Conservation (phyloP, 148 eudicot species). For the Simmondsia chinensis region DNA sequence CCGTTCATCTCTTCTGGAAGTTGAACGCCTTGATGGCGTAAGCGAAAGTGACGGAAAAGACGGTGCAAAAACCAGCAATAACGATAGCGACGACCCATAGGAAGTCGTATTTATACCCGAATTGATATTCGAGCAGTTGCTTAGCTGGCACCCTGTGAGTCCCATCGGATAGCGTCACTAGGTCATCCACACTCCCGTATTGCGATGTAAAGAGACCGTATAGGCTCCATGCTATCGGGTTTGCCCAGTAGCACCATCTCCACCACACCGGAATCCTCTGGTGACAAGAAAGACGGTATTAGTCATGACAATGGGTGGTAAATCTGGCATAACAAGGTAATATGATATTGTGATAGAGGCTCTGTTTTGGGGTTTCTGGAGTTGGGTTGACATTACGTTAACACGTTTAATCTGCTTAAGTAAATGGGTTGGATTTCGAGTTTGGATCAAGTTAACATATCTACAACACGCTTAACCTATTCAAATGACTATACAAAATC, state of each 20-base stretch:
- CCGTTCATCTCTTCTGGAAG: conserved; percentile 66
- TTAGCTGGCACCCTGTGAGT: conserved; percentile 31
- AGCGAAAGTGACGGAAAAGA: conserved; percentile 60
- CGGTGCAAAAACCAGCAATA: conserved; percentile 52
- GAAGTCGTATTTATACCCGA: conserved; percentile 60
- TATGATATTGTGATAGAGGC: too few relatives aligned
- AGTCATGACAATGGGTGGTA: not conserved
- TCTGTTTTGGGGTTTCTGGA: too few relatives aligned
- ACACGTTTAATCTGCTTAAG: too few relatives aligned
- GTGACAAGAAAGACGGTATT: not conserved
- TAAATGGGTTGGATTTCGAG: too few relatives aligned
- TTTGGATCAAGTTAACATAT: too few relatives aligned
- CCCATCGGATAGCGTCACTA: conserved; percentile 49
- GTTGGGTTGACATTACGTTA: too few relatives aligned
- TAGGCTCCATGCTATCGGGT: conserved; percentile 87
- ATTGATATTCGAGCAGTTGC: conserved; percentile 48
- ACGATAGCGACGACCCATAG: conserved; percentile 45
- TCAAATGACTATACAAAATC: too few relatives aligned
- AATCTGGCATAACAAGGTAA: too few relatives aligned
- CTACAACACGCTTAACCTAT: too few relatives aligned
- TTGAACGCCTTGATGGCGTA: conserved; percentile 63
- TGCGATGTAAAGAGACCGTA: conserved; percentile 84
- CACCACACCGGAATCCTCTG: conserved; percentile 90
- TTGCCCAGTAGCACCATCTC: conserved; percentile 97
- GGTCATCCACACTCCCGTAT: conserved; percentile 50